Base-by-base conservation (phyloP, 768 basidiomycete genomes). In the Suillus bovinus region DNA sequence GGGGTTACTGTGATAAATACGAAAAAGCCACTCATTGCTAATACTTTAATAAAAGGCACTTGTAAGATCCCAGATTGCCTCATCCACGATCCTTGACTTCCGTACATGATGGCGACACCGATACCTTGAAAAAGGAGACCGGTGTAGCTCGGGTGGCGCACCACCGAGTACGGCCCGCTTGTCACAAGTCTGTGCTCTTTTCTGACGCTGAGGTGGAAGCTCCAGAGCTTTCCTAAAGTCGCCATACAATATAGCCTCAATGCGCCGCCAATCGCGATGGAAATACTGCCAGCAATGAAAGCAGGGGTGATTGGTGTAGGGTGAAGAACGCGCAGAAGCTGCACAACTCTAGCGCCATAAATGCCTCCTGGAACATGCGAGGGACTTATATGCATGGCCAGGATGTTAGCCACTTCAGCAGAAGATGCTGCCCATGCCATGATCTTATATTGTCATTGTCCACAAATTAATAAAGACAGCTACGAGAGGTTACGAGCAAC, bases 81-180 rank as follows among this genome's bases (percentile, higher is more conserved):
- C 56, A 66, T 47, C 65, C 65, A 66, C n/a, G 65, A 66, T 2
- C 60, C 65, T n/a, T 11, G 50, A 17, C 41, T 17, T 29, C 66
- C 53, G 29, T 49, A 44, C 41, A 38, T 49, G n/a, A 61, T 10
- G 27, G 24, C 61, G 16, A 59, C n/a, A 20, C 66, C 64, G 17
- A 50, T 14, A 13, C 50, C 16, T 27, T 29, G 47, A 4, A 72
- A 41, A 3, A 67, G 22, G 3, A 62, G 11, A 2, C 67, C 72
- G 9, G 67, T 68, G 62, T 76, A 77, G 38, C 41, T 63, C 39
- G 74, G 74, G 60, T 75, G 74, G 17, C 74, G 72, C 3, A 74
- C 71, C 20, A 64, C 11, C 1, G 66, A 49, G 58, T 76, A 76
- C 1, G 75, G 74, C 5, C 73, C 72, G 5, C 59, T 52, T 1